Percentiles rank a stretch among this genome's conserved stretches.
Evolutionary conservation across 495 filamentous ascomycete genomes (phyloP).

Genomic region (Penicillium mononematosum): DNA sequence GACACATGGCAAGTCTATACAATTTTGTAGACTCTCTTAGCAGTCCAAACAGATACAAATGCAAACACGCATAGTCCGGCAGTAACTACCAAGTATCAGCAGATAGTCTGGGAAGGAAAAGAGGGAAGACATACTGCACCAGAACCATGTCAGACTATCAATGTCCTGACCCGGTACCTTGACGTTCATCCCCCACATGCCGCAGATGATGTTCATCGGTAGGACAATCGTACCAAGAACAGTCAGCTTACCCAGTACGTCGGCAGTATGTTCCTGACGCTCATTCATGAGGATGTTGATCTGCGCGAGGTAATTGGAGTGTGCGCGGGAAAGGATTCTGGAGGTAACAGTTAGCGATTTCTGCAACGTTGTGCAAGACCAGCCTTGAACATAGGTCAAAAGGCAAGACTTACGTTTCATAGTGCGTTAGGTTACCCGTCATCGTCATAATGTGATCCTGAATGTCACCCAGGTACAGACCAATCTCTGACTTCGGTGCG

Average conservation of each 20-base stretch:
- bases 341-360: conserved; percentile 8
- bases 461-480: conserved; percentile 93
- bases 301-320: conserved; percentile 92
- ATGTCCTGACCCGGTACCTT: conserved; percentile 85
- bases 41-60: conserved; percentile 71
- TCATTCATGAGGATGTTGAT: conserved; percentile 98
- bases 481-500: conserved; percentile 91
- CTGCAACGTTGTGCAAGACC: neutral
- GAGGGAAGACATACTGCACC: conserved; percentile 49
- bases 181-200: conserved; percentile 99
- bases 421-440: conserved; percentile 91
- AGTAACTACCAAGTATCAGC: conserved; percentile 54
- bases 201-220: conserved; percentile 97
- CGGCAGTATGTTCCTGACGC: conserved; percentile 91
- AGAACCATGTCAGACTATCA: conserved; percentile 64
- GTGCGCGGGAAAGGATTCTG: conserved; percentile 86
- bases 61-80: conserved; percentile 75
- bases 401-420: conserved; percentile 72
- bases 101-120: conserved; percentile 7
- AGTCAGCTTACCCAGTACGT: conserved; percentile 91
- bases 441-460: conserved; percentile 99
- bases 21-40: conserved; percentile 74
- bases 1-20: conserved; percentile 37
- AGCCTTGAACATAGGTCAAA: neutral
- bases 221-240: conserved; percentile 95